Evolutionary conservation across 371 early-diverging fungal genomes (phyloP).

Genomic region (Umbelopsis sp.): DNA sequence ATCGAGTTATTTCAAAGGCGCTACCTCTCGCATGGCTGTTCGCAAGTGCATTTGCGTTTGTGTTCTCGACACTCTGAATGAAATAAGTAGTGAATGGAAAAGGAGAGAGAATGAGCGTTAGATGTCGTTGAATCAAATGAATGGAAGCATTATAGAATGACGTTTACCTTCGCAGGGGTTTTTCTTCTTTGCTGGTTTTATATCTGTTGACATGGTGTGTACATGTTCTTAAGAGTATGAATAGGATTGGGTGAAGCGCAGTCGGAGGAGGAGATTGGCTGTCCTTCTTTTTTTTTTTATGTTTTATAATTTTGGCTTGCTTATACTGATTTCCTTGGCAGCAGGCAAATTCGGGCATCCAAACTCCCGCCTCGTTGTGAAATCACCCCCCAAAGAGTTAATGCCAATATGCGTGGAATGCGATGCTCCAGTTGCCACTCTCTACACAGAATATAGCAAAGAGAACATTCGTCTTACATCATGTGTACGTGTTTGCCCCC

Average conservation of each 20-base stretch:
- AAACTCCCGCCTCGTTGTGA: neutral
- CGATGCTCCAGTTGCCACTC: constrained; percentile 70
- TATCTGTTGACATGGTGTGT: neutral
- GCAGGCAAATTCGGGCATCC: neutral
- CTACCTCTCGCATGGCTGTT: constrained; percentile 49
- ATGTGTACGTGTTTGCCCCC: constrained; percentile 61
- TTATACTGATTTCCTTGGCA: neutral
- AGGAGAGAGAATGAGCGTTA: neutral
- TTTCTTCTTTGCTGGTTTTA: constrained; percentile 1
- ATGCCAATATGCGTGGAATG: constrained; percentile 89
- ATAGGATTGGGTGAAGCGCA: neutral
- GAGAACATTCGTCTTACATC: constrained; percentile 89
- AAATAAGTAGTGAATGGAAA: neutral
- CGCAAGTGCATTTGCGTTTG: constrained; percentile 48
- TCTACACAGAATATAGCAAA: constrained; percentile 88
- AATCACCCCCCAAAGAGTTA: neutral
- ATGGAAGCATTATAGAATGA: too few relatives aligned
- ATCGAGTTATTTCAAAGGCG: neutral
- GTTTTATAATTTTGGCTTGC: too few relatives aligned
- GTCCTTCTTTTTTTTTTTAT: too few relatives aligned
- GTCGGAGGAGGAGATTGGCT: neutral
- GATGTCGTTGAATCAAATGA: neutral
- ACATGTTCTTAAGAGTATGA: neutral
- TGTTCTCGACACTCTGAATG: constrained; percentile 48
- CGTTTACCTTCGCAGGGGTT: constrained; percentile 43